Conservation (phyloP, 805 yeast genomes). For the Lachancea sp. region DNA sequence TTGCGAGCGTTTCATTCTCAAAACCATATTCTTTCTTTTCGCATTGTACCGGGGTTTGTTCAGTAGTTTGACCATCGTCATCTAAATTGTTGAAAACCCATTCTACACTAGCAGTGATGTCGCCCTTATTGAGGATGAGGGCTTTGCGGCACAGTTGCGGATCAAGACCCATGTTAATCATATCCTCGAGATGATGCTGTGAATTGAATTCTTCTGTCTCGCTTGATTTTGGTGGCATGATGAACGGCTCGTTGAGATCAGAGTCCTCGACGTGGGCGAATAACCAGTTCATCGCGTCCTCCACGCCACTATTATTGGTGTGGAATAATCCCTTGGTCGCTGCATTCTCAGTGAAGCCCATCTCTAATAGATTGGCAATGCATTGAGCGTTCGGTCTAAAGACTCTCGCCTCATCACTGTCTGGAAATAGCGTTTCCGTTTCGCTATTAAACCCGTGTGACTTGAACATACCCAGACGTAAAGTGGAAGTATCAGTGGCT, state of each 20-base stretch:
- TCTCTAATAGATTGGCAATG: slow-evolving; percentile 50
- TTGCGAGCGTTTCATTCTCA: slow-evolving; percentile 7
- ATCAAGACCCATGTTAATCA: slow-evolving; percentile 69
- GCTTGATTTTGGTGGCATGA: slow-evolving; percentile 20
- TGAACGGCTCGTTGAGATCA: slow-evolving; percentile 62
- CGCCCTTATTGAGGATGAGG: slow-evolving; percentile 48
- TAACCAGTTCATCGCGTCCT: slow-evolving; percentile 84
- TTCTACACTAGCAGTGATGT: slow-evolving; percentile 74
- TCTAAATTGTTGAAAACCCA: slow-evolving; percentile 85
- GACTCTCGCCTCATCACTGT: slow-evolving; percentile 15
- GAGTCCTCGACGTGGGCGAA: slow-evolving; percentile 84
- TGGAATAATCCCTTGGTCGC: slow-evolving; percentile 59
- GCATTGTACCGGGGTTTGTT: slow-evolving; percentile 18
- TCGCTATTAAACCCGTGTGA: slow-evolving; percentile 35
- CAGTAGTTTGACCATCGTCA: slow-evolving; percentile 54
- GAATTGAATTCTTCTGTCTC: slow-evolving; percentile 15
- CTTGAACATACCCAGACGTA: slow-evolving; percentile 40
- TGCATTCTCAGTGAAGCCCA: slow-evolving; percentile 83
- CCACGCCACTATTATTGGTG: slow-evolving; percentile 60
- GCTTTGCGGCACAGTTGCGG: slow-evolving; percentile 66
- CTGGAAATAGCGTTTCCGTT: slow-evolving; percentile 23
- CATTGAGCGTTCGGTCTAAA: slow-evolving; percentile 54
- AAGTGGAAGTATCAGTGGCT: slow-evolving; percentile 21
- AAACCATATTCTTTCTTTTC: slow-evolving; percentile 14
- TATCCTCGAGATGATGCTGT: slow-evolving; percentile 20